Percentiles rank a stretch among this genome's conserved stretches.
Evolutionary conservation across 116 monocot species (phyloP).

Genomic region (Dioscorea cayenensis): DNA sequence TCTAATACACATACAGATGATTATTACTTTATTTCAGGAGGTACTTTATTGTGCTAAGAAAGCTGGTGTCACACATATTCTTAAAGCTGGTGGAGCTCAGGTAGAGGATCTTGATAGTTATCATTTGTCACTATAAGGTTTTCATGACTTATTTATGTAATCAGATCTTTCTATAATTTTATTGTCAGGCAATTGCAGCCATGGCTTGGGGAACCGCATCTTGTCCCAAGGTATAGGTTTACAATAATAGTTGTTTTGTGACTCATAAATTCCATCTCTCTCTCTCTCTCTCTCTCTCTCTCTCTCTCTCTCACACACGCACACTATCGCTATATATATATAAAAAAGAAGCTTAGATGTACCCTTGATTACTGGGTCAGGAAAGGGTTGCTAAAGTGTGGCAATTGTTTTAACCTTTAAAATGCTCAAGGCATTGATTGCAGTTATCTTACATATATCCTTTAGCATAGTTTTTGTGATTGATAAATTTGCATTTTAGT

Average conservation of each 20-base stretch:
- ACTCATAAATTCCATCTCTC: not conserved
- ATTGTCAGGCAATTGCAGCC: constrained; percentile 71
- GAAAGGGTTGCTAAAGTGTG: no score
- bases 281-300: not conserved
- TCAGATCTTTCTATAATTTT: not conserved
- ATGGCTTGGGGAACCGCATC: constrained; percentile 96
- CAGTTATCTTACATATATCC: no score
- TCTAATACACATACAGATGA: not conserved
- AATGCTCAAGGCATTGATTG: no score
- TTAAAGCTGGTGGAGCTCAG: constrained; percentile 98
- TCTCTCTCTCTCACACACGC: no score
- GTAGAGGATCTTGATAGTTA: constrained; percentile 16
- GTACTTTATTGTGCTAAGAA: constrained; percentile 97
- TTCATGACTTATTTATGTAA: not conserved
- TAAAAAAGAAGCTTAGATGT: no score
- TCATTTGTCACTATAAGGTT: constrained; percentile 4
- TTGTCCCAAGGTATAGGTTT: constrained; percentile 77
- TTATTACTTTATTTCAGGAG: constrained; percentile 43
- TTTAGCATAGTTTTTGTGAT: no score
- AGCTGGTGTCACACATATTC: constrained; percentile 87
- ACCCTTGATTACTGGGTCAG: no score
- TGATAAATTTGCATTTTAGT: no score
- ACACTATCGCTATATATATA: no score
- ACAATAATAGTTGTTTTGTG: not conserved
- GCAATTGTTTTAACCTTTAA: no score